Conservation (phyloP, 176 grass and related monocot species). For the Juncus inflexus region DNA sequence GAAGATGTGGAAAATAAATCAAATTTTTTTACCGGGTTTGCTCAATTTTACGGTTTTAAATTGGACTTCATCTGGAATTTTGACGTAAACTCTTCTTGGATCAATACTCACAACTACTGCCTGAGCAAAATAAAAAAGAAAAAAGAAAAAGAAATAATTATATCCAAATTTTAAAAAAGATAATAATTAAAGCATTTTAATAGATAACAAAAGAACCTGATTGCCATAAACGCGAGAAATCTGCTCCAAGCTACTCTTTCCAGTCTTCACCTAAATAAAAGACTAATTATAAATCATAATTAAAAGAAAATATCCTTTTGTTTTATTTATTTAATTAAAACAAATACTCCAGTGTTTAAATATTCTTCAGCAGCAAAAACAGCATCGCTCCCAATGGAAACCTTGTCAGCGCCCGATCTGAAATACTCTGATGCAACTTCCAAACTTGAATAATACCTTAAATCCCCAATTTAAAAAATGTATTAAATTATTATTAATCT, state of each 20-base stretch:
- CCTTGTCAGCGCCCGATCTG: conserved; percentile 95
- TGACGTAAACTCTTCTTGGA: conserved; percentile 77
- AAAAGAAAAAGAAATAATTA: conserved; percentile 8
- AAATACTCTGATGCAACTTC: conserved; percentile 99
- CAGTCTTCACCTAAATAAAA: conserved; percentile 56
- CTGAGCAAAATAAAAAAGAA: conserved; percentile 32
- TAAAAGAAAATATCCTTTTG: background rate
- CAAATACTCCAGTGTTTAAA: conserved; percentile 73
- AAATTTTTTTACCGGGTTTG: conserved; percentile 53
- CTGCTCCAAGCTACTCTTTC: conserved; percentile 92
- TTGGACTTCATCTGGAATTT: conserved; percentile 70
- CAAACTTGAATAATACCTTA: conserved; percentile 92
- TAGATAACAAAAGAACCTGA: conserved; percentile 47
- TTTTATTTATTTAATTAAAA: conserved; percentile 13
- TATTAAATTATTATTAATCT: background rate
- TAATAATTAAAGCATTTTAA: conserved; percentile 1
- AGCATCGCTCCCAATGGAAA: conserved; percentile 96
- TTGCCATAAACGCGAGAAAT: conserved; percentile 96
- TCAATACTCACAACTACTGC: conserved; percentile 98
- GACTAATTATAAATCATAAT: background rate
- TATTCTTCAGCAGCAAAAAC: conserved; percentile 95
- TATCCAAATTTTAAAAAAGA: background rate
- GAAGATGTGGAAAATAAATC: conserved; percentile 1
- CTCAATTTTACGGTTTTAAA: conserved; percentile 71
- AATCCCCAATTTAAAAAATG: conserved; percentile 14